Base-by-base conservation (phyloP, 2,329 filamentous ascomycete genomes). In the Microcyclospora tardicrescens region DNA sequence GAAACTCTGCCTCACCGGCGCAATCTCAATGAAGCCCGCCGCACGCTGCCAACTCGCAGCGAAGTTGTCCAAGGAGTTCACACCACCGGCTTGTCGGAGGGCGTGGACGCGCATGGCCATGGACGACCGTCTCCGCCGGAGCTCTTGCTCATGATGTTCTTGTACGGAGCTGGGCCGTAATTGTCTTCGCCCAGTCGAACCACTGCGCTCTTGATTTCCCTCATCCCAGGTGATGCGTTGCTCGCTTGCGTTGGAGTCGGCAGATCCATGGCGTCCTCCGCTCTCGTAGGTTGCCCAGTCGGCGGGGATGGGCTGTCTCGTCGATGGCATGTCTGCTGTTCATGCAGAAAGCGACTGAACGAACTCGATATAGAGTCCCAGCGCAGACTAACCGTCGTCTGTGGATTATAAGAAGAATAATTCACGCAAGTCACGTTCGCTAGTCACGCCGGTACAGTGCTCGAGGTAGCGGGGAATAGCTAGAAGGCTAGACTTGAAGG, bases 21-120 rank as follows among this genome's bases (percentile, higher is more conserved):
- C 79, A 49, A 94, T 84, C 59, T 95, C 87, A 46, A 77, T 74
- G 61, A 96, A 96, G 41, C 73, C 80, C 16, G 86, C 85, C 29
- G 89, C 89, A 58, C 89, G 79, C 61, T 89, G 84, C 82, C 86
- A 94, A 51, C 84, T 93, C 43, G 82, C 76, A 33, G 87, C 84
- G 58, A 96, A 96, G 54, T 87, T 93, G 55, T 91, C 81, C 52
- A 96, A 82, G 61, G 84, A 93, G 67, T 96, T 96, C 44, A 87
- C 81, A 36, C 89, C 89, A 47, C 89, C 91, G 35, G 84, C 79
- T 43, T 93, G 79, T 48, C 83, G 52, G 14, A 67, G 44, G 6
- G 67, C 62, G 34, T 64, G 61, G 39, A 74, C 57, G 36, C 71
- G 68, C 54, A 71, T 62, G 8, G 64, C 63, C 50, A 69, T 61